Evolutionary conservation across 495 filamentous ascomycete genomes (phyloP).

Genomic region (Annulohypoxylon maeteangense): DNA sequence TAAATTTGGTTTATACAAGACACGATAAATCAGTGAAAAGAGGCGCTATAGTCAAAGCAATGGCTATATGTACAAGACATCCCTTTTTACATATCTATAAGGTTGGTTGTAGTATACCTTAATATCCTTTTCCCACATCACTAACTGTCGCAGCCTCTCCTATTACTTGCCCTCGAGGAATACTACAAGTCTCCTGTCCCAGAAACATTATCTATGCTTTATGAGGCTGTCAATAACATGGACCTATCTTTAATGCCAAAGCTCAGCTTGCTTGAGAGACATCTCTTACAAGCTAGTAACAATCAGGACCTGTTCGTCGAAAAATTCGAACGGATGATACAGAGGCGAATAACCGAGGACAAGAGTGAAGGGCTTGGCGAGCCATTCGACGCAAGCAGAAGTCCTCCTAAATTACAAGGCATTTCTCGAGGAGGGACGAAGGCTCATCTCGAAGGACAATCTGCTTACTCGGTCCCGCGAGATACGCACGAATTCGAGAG

Average conservation of each 20-base stretch:
- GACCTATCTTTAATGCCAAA: slow-evolving; percentile 93
- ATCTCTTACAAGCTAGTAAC: slow-evolving; percentile 88
- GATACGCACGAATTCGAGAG: slow-evolving; percentile 99
- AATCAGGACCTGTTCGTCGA: slow-evolving; percentile 97
- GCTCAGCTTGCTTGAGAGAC: slow-evolving; percentile 82
- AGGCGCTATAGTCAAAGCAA: slow-evolving; percentile 96
- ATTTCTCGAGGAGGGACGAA: slow-evolving; percentile 65
- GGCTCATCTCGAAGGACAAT: slow-evolving; percentile 61
- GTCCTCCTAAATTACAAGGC: slow-evolving; percentile 57
- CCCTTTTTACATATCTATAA: slow-evolving; percentile 99
- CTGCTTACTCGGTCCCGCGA: slow-evolving; percentile 74
- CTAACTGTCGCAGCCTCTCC: slow-evolving; percentile 73
- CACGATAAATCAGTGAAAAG: slow-evolving; percentile 90
- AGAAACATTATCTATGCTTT: slow-evolving; percentile 89
- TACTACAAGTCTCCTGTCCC: slow-evolving; percentile 94
- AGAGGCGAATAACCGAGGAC: slow-evolving; percentile 68
- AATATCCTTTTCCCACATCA: background rate
- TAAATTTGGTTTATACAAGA: slow-evolving; percentile 98
- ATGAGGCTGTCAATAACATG: slow-evolving; percentile 94
- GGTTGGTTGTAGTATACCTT: slow-evolving; percentile 57
- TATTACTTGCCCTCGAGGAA: slow-evolving; percentile 94
- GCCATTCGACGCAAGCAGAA: slow-evolving; percentile 59
- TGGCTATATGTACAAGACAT: slow-evolving; percentile 99
- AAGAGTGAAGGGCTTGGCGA: slow-evolving; percentile 52
- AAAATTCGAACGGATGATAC: slow-evolving; percentile 95